phyloP scores from a whole-genome alignment of 169 alveolate genomes.

The Plasmodium billcollinsi region DNA sequence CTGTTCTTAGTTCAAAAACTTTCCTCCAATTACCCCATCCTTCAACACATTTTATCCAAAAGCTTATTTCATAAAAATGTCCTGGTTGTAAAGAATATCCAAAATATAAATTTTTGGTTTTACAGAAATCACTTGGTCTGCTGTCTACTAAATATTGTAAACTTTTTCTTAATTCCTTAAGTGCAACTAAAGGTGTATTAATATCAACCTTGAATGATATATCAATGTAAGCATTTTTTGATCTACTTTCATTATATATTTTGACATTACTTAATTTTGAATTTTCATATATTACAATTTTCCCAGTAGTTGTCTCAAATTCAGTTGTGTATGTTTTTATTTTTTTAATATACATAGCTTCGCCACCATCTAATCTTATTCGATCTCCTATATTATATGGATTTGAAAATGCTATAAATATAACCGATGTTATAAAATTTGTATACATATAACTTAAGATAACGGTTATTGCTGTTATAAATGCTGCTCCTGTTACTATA shows the following conservation, averaged over 20 bases:
- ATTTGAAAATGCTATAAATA: slow-evolving; percentile 90
- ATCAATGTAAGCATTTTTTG: slow-evolving; percentile 86
- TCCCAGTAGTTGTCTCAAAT: slow-evolving; percentile 87
- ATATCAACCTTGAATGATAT: slow-evolving; percentile 85
- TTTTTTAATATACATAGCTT: slow-evolving; percentile 86
- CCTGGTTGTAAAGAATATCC: slow-evolving; percentile 88
- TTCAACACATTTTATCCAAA: slow-evolving; percentile 87
- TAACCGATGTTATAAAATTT: slow-evolving; percentile 90
- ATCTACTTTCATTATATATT: slow-evolving; percentile 89
- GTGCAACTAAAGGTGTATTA: slow-evolving; percentile 88
- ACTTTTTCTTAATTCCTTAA: slow-evolving; percentile 82
- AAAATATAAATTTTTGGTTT: slow-evolving; percentile 82
- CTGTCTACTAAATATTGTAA: slow-evolving; percentile 84
- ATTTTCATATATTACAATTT: slow-evolving; percentile 88
- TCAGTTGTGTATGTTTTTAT: slow-evolving; percentile 90
- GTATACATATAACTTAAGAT: slow-evolving; percentile 90
- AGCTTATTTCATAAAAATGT: slow-evolving; percentile 82
- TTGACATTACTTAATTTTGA: slow-evolving; percentile 86
- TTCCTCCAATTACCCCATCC: slow-evolving; percentile 89
- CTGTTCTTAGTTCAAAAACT: slow-evolving; percentile 82
- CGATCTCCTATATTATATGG: slow-evolving; percentile 92
- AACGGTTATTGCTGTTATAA: slow-evolving; percentile 89
- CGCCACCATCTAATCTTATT: slow-evolving; percentile 88
- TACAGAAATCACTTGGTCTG: slow-evolving; percentile 89
- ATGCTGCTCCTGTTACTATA: slow-evolving; percentile 92